Percentiles rank a stretch among this genome's conserved stretches.
phyloP scores from a whole-genome alignment of 1,284 basidiomycete genomes.

The Moesziomyces sp. region DNA sequence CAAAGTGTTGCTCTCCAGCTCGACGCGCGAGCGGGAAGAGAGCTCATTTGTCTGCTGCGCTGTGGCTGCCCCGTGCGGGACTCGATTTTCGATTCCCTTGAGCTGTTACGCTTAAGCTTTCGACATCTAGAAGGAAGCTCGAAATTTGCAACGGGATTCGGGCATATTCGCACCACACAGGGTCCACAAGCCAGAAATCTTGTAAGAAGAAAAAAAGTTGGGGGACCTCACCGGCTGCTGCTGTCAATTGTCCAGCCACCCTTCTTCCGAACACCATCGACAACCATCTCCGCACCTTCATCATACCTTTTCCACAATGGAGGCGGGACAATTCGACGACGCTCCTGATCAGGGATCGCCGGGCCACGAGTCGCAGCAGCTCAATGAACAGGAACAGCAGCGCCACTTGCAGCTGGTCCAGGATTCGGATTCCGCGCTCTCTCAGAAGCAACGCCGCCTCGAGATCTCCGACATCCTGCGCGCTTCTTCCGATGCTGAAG shows the following conservation, averaged over 20 bases:
- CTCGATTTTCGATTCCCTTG: not conserved
- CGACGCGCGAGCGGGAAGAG: not conserved
- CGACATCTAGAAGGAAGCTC: not conserved
- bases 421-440: constrained; percentile 24
- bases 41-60: not conserved
- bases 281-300: not conserved
- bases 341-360: constrained; percentile 19
- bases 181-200: not conserved
- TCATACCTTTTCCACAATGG: constrained; percentile 10
- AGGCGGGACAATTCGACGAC: constrained; percentile 46
- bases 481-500: constrained; percentile 35
- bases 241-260: too few species aligned
- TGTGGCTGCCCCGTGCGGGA: not conserved
- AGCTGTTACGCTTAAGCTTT: not conserved
- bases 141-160: too few species aligned
- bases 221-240: not conserved
- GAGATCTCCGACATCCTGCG: constrained; percentile 38
- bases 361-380: constrained; percentile 1
- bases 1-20: not conserved
- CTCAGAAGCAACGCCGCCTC: constrained; percentile 29
- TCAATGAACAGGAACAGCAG: constrained; percentile 11
- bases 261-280: not conserved
- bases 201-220: not conserved
- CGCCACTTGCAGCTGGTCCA: constrained; percentile 17
- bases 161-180: not conserved